These are phyloP conservation scores for Nevesoporus exiguus DNA, from an alignment of 768 basidiomycete genomes.

Conservation along the genomic window DNA sequence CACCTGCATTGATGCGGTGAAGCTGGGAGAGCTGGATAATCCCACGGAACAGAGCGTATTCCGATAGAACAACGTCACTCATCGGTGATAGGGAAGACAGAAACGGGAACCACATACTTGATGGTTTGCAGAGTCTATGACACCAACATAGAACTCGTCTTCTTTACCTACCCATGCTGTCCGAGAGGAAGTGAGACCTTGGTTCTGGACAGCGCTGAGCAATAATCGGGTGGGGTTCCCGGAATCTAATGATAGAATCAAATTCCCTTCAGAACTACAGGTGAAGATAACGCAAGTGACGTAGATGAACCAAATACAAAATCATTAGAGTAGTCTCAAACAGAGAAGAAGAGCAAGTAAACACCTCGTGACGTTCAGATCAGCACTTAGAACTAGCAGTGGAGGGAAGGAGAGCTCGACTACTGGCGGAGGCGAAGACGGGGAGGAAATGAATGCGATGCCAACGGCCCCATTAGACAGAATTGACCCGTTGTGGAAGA, in stretches of 20 bases:
- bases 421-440: conserved; percentile 7
- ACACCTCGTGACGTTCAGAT: conserved; percentile 55
- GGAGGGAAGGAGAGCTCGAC: conserved; percentile 36
- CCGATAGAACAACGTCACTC: not conserved
- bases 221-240: conserved; percentile 61
- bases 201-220: conserved; percentile 46
- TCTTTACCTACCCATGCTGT: conserved; percentile 42
- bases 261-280: conserved; percentile 62
- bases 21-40: conserved; percentile 41
- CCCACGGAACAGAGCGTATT: not conserved
- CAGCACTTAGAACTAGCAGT: conserved; percentile 40
- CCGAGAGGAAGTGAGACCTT: conserved; percentile 27
- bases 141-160: conserved; percentile 57
- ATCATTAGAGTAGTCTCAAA: not conserved
- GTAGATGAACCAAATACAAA: not conserved
- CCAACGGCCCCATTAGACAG: conserved; percentile 69
- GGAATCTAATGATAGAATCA: conserved; percentile 55
- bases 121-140: conserved; percentile 21
- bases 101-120: conserved; percentile 2
- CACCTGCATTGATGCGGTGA: conserved; percentile 64
- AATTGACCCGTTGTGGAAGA: conserved; percentile 56
- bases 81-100: not conserved
- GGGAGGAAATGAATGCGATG: conserved; percentile 41
- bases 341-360: conserved; percentile 1
- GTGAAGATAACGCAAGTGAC: not conserved